A percentile compares a stretch with the other conserved stretches of the same genome.
Evolutionary conservation across 164 flowering plant genomes (phyloP).

Genomic region (Chimonanthus salicifolius): DNA sequence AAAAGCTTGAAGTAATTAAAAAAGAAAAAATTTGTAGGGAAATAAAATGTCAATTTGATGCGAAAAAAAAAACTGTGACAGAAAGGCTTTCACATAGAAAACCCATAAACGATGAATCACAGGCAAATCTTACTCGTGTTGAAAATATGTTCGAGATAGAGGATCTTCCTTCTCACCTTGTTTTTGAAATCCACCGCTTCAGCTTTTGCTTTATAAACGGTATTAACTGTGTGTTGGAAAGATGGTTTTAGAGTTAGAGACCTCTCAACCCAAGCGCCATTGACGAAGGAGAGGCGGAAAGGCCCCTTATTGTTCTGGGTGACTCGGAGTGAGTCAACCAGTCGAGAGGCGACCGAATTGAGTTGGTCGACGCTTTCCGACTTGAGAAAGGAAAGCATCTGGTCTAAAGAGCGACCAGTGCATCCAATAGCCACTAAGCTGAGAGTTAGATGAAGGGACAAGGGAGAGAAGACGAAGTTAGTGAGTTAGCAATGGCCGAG

Average conservation of each 20-base stretch:
- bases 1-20: too few species aligned
- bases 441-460: slow-evolving; percentile 45
- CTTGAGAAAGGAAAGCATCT: background rate
- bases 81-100: too few species aligned
- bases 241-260: background rate
- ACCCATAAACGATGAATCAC: too few species aligned
- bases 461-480: slow-evolving; percentile 57
- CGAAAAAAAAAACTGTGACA: too few species aligned
- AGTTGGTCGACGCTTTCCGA: background rate
- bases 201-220: background rate
- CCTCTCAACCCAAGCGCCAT: background rate
- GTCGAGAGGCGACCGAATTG: background rate
- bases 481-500: background rate
- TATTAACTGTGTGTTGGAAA: background rate
- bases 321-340: background rate
- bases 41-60: too few species aligned
- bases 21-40: too few species aligned
- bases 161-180: background rate
- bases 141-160: too few species aligned
- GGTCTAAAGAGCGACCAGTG: slow-evolving; percentile 39
- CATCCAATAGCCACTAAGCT: slow-evolving; percentile 57
- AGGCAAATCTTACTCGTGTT: too few species aligned
- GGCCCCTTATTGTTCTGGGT: background rate
- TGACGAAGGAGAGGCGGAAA: background rate
- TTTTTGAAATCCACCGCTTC: background rate